phyloP scores from a whole-genome alignment of 2,329 filamentous ascomycete genomes.

The Aschersonia sp. region DNA sequence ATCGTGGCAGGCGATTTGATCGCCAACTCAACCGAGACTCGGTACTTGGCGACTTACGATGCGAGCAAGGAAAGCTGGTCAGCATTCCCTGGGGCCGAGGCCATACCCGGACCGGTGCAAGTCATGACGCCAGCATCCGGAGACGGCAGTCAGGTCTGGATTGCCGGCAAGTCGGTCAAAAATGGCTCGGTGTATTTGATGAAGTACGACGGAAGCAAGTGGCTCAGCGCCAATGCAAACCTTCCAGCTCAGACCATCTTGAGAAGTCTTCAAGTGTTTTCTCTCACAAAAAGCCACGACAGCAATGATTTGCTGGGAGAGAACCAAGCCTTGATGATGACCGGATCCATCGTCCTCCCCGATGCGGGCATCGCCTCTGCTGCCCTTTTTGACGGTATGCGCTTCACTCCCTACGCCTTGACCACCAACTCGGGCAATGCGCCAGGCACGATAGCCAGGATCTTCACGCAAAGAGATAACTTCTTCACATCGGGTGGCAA shows the following conservation, averaged over 20 bases:
- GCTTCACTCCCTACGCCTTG: conserved; percentile 65
- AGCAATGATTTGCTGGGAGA: conserved; percentile 47
- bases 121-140: conserved; percentile 61
- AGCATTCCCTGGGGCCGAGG: conserved; percentile 42
- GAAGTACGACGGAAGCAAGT: conserved; percentile 64
- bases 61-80: conserved; percentile 53
- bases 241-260: conserved; percentile 56
- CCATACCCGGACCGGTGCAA: conserved; percentile 67
- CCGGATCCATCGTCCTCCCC: conserved; percentile 67
- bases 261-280: conserved; percentile 69
- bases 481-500: conserved; percentile 50
- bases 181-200: conserved; percentile 64
- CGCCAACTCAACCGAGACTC: conserved; percentile 44
- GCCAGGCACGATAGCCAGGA: conserved; percentile 59
- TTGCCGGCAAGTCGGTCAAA: conserved; percentile 50
- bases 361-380: conserved; percentile 71
- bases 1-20: conserved; percentile 67
- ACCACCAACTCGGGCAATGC: conserved; percentile 52
- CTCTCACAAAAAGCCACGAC: conserved; percentile 53
- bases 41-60: conserved; percentile 62
- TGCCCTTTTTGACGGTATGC: conserved; percentile 74
- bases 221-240: conserved; percentile 48
- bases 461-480: conserved; percentile 72
- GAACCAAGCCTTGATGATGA: conserved; percentile 63
- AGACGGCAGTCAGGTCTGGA: conserved; percentile 66